Evolutionary conservation across 805 yeast genomes (phyloP).

Genomic region (Kazachstania martiniae): DNA sequence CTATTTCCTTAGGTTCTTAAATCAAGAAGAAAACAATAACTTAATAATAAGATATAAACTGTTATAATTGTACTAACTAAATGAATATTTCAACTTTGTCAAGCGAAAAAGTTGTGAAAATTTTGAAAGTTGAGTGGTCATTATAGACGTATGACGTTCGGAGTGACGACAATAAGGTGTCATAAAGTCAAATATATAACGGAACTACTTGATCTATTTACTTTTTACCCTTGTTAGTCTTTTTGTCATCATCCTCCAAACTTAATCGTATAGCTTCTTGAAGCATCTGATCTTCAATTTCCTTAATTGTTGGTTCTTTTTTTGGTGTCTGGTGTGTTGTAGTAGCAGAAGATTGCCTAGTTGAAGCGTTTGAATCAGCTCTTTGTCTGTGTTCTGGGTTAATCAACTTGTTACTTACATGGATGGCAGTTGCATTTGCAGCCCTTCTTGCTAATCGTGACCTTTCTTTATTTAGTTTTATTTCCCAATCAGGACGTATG

Average conservation of each 20-base stretch:
- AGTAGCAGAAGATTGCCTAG: slow-evolving; percentile 9
- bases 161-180: neutral
- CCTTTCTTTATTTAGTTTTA: slow-evolving; percentile 58
- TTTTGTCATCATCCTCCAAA: slow-evolving; percentile 36
- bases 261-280: slow-evolving; percentile 75
- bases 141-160: slow-evolving; percentile 1
- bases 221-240: neutral
- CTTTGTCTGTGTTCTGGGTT: slow-evolving; percentile 16
- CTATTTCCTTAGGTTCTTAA: slow-evolving; percentile 30
- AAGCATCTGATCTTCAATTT: slow-evolving; percentile 66
- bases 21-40: no score
- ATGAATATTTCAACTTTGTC: slow-evolving; percentile 56
- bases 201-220: neutral
- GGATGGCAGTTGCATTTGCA: slow-evolving; percentile 91
- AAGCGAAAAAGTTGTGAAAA: no score
- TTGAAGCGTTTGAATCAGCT: slow-evolving; percentile 4
- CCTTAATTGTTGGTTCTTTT: slow-evolving; percentile 25
- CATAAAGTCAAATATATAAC: neutral
- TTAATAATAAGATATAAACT: no score
- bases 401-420: slow-evolving; percentile 69
- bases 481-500: slow-evolving; percentile 91
- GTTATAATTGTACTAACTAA: slow-evolving; percentile 25
- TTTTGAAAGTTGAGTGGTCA: slow-evolving; percentile 26
- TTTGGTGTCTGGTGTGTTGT: slow-evolving; percentile 3
- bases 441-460: slow-evolving; percentile 72